Conservation (phyloP, 2,329 filamentous ascomycete species). For the Colletotrichum cereale region DNA sequence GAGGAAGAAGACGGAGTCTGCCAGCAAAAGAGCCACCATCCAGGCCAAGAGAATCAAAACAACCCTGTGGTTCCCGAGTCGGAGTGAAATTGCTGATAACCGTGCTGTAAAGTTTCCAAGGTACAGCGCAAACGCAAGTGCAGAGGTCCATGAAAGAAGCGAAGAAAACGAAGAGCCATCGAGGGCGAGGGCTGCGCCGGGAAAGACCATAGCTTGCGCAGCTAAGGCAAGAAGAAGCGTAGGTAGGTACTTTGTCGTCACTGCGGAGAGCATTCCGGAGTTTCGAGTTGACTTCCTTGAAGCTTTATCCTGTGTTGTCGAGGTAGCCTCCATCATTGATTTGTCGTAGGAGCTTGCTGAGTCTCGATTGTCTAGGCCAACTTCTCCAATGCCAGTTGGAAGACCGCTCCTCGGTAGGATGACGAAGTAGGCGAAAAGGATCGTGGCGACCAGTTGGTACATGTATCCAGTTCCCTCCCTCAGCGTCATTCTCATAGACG, state of each 20-base stretch:
- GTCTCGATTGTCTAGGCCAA: conserved; percentile 40
- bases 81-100: conserved; percentile 43
- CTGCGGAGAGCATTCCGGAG: conserved; percentile 30
- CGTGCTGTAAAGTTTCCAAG: conserved; percentile 46
- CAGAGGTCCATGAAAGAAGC: conserved; percentile 47
- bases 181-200: conserved; percentile 46
- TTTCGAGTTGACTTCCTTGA: conserved; percentile 39
- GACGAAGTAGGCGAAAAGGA: conserved; percentile 47
- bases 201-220: conserved; percentile 44
- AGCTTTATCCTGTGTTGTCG: not conserved
- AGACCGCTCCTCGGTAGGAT: conserved; percentile 45
- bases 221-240: conserved; percentile 44
- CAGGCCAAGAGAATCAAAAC: conserved; percentile 37
- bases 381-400: conserved; percentile 41
- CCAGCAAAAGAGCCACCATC: conserved; percentile 32
- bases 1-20: conserved; percentile 41
- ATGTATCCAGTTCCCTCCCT: conserved; percentile 46
- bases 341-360: conserved; percentile 15
- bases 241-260: conserved; percentile 41
- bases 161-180: conserved; percentile 43
- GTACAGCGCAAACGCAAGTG: conserved; percentile 45
- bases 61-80: conserved; percentile 32
- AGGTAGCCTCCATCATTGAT: conserved; percentile 7
- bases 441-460: conserved; percentile 44
- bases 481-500: conserved; percentile 45